Conservation (phyloP, 495 filamentous ascomycete species). For the Penicillium pancosmium region DNA sequence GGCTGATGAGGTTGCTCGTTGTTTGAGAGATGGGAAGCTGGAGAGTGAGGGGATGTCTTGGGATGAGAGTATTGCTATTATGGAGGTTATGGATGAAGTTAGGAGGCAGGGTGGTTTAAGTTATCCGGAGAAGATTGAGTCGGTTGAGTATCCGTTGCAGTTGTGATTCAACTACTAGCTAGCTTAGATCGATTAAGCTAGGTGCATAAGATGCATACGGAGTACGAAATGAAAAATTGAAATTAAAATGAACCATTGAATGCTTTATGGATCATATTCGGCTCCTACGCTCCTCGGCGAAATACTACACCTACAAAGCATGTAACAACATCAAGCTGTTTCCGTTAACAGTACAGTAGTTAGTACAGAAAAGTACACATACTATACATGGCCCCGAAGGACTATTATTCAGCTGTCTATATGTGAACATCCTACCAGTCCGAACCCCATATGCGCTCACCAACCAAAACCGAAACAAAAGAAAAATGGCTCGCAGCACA, state of each 20-base stretch:
- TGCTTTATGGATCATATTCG: too few relatives aligned
- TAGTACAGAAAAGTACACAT: conserved; percentile 30
- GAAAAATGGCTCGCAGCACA: conserved; percentile 20
- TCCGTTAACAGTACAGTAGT: conserved; percentile 5
- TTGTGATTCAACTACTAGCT: conserved; percentile 20
- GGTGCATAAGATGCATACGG: too few relatives aligned
- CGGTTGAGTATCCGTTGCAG: conserved; percentile 61
- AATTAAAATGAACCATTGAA: too few relatives aligned
- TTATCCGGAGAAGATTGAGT: conserved; percentile 85
- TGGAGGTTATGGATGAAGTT: conserved; percentile 93
- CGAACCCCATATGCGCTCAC: conserved; percentile 13
- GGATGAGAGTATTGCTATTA: conserved; percentile 88
- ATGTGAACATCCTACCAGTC: conserved; percentile 25
- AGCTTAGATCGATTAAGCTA: too few relatives aligned
- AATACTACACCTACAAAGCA: too few relatives aligned
- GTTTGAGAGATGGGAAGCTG: conserved; percentile 77
- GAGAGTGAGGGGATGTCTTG: conserved; percentile 74
- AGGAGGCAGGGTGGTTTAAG: conserved; percentile 72
- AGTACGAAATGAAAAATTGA: too few relatives aligned
- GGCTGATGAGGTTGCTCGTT: conserved; percentile 86
- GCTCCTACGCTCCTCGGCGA: too few relatives aligned
- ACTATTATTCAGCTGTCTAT: conserved; percentile 28
- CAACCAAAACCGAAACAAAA: conserved; percentile 21
- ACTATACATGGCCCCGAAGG: conserved; percentile 33
- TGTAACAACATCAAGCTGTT: too few relatives aligned